Conservation (phyloP, 148 eudicot species). For the Spergularia bocconei region DNA sequence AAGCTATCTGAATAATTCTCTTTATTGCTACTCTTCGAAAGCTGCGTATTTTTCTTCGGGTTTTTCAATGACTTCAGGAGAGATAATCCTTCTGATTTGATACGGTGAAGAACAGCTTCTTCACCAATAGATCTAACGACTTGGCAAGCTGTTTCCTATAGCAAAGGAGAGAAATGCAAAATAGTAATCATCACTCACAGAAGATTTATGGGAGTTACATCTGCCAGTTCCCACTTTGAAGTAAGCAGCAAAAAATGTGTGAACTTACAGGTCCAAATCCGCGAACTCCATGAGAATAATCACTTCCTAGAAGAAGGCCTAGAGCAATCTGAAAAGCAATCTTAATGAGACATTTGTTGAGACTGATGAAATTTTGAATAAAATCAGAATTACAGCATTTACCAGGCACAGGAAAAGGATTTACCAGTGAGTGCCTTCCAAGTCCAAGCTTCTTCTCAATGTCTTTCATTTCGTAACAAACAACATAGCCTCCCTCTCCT, state of each 20-base stretch:
- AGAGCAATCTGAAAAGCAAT: constrained; percentile 62
- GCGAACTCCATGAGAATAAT: constrained; percentile 76
- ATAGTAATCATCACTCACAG: not conserved
- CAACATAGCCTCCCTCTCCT: constrained; percentile 87
- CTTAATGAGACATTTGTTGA: too few relatives aligned
- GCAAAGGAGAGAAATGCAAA: constrained; percentile 9
- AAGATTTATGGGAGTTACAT: not conserved
- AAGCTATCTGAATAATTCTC: constrained; percentile 40
- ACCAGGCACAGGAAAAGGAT: constrained; percentile 9
- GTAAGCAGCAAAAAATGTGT: constrained; percentile 10
- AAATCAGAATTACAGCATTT: constrained; percentile 1
- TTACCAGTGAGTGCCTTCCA: constrained; percentile 86
- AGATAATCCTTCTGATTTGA: constrained; percentile 60
- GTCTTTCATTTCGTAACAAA: constrained; percentile 93
- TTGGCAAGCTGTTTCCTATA: constrained; percentile 80
- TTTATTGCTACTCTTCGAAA: constrained; percentile 30
- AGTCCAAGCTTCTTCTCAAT: constrained; percentile 84
- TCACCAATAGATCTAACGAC: constrained; percentile 67
- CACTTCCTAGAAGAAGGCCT: constrained; percentile 85
- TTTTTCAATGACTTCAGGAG: constrained; percentile 50
- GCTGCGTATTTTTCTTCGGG: constrained; percentile 45
- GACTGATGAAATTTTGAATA: not conserved
- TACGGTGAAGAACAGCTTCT: constrained; percentile 47
- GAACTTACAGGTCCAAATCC: constrained; percentile 80
- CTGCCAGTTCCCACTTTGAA: not conserved